Conservation (phyloP, 2,329 filamentous ascomycete genomes). For the Arthrinium phaeospermum region DNA sequence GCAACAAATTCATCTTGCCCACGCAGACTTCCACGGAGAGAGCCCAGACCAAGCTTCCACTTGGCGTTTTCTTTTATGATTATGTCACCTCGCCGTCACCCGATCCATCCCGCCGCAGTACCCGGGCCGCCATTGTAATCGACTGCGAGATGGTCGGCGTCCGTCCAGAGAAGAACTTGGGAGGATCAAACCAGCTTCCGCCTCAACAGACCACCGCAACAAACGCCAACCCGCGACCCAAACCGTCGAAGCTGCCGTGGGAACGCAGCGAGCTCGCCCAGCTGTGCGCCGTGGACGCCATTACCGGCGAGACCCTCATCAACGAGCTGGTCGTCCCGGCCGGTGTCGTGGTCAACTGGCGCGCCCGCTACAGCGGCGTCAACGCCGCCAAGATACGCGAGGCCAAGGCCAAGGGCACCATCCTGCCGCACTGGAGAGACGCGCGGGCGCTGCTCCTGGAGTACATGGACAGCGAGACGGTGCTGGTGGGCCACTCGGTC, state of each 20-base stretch:
- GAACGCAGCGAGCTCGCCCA: constrained; percentile 30
- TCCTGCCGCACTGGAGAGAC: constrained; percentile 46
- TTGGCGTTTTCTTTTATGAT: neutral
- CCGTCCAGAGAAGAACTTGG: neutral
- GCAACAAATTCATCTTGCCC: neutral
- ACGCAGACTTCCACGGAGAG: neutral
- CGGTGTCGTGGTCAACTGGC: constrained; percentile 38
- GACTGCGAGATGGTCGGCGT: constrained; percentile 57
- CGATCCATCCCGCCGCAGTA: neutral
- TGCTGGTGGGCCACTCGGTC: constrained; percentile 55
- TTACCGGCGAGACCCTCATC: constrained; percentile 53
- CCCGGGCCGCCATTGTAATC: constrained; percentile 44
- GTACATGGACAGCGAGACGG: constrained; percentile 48
- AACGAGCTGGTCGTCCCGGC: constrained; percentile 47
- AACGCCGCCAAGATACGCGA: constrained; percentile 33
- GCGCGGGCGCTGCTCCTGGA: constrained; percentile 50
- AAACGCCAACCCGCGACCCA: too few relatives aligned
- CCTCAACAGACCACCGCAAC: neutral
- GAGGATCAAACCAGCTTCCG: neutral
- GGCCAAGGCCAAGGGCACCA: constrained; percentile 37
- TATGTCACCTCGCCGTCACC: neutral
- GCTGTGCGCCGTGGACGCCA: constrained; percentile 45
- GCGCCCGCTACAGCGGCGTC: constrained; percentile 47
- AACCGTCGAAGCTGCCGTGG: neutral
- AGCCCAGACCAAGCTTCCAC: constrained; percentile 18